phyloP scores from a whole-genome alignment of 2,329 filamentous ascomycete genomes.

The Lomentospora prolificans region DNA sequence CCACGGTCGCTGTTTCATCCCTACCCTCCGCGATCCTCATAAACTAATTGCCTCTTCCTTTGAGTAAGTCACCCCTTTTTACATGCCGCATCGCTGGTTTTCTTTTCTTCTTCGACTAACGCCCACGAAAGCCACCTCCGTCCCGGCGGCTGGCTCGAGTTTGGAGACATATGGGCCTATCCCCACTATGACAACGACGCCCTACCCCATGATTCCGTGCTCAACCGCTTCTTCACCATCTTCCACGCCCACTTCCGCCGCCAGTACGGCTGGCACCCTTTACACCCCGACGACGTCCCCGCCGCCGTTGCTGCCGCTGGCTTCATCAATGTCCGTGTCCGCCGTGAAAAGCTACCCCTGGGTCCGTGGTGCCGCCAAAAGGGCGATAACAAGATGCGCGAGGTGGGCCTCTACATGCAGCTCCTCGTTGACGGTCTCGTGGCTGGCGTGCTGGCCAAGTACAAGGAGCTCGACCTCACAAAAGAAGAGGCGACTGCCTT shows the following conservation, averaged over 20 bases:
- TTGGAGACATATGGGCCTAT: constrained; percentile 16
- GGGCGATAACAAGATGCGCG: background rate
- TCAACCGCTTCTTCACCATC: constrained; percentile 22
- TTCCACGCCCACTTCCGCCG: constrained; percentile 21
- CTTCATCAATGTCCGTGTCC: constrained; percentile 2
- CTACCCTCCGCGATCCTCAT: constrained; percentile 46
- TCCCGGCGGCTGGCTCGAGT: constrained; percentile 12
- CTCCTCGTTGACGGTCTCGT: constrained; percentile 25
- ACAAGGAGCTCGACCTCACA: constrained; percentile 22
- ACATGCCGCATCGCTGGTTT: background rate
- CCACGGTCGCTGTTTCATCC: constrained; percentile 47
- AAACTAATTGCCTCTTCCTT: constrained; percentile 40
- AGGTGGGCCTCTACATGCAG: constrained; percentile 24
- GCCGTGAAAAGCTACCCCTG: constrained; percentile 8
- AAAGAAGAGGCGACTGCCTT: constrained; percentile 24
- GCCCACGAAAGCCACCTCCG: constrained; percentile 23
- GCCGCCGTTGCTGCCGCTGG: background rate
- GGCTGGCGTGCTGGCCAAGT: constrained; percentile 22
- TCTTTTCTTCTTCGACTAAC: background rate
- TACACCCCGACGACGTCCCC: constrained; percentile 17
- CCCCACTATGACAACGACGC: constrained; percentile 15
- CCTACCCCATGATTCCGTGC: constrained; percentile 21
- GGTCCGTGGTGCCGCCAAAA: background rate
- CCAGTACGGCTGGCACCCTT: constrained; percentile 25
- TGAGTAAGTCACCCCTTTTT: background rate